Conservation (phyloP, 495 filamentous ascomycete species). For the Hypoxylon crocopeplum region DNA sequence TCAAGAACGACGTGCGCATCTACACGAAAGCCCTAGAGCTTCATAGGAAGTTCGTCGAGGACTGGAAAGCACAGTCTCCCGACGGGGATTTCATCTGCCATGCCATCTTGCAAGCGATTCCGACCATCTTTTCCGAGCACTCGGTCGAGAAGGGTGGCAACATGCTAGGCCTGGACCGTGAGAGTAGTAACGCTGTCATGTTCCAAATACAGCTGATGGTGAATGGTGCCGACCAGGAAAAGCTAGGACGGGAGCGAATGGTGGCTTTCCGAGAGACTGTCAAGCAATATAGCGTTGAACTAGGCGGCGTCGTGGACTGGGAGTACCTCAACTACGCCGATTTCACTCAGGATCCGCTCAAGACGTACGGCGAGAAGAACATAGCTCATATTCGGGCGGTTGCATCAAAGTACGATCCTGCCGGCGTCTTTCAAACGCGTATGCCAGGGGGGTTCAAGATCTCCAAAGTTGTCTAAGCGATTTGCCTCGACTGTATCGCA, state of each 20-base stretch:
- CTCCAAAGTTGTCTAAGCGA: constrained; percentile 23
- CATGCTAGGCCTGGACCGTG: constrained; percentile 39
- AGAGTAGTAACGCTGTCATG: constrained; percentile 27
- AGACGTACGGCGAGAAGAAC: constrained; percentile 55
- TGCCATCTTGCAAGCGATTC: constrained; percentile 44
- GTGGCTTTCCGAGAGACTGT: not conserved
- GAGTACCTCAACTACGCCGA: constrained; percentile 55
- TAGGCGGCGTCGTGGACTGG: constrained; percentile 33
- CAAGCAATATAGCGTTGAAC: constrained; percentile 12
- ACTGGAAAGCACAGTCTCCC: constrained; percentile 2
- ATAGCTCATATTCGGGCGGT: constrained; percentile 48
- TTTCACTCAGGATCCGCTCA: constrained; percentile 51
- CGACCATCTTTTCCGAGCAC: constrained; percentile 31
- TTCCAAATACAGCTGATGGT: not conserved
- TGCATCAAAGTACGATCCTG: constrained; percentile 56
- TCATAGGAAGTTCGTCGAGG: constrained; percentile 18
- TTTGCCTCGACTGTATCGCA: too few relatives aligned
- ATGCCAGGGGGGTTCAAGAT: constrained; percentile 47
- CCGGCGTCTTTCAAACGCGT: constrained; percentile 55
- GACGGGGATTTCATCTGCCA: constrained; percentile 6
- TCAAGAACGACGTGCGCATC: not conserved
- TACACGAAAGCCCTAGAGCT: not conserved
- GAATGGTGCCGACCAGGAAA: not conserved
- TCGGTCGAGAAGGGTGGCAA: constrained; percentile 42
- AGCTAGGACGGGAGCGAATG: constrained; percentile 10